phyloP scores from a whole-genome alignment of 2,329 filamentous ascomycete species.

The Moelleriella libera region DNA sequence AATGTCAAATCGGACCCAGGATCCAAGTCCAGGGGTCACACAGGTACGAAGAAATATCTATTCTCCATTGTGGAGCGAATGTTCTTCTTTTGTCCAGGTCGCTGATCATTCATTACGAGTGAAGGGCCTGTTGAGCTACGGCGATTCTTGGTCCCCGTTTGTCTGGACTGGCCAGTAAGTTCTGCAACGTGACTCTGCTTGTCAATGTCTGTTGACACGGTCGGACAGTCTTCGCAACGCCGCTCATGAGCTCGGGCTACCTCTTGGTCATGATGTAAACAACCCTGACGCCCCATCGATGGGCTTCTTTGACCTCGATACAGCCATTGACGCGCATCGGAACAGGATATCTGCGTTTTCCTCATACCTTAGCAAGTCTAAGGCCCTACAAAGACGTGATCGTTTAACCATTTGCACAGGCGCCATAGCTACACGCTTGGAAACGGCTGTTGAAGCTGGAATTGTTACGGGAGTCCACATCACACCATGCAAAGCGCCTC shows the following conservation, averaged over 20 bases:
- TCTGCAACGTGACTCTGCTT: background rate
- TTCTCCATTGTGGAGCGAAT: background rate
- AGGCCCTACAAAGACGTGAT: background rate
- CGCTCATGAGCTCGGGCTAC: background rate
- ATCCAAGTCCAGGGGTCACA: background rate
- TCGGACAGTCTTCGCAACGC: background rate
- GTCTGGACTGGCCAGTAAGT: background rate
- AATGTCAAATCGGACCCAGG: background rate
- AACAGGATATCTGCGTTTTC: background rate
- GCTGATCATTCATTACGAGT: background rate
- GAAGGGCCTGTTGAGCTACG: background rate
- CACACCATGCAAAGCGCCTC: background rate
- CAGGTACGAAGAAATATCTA: background rate
- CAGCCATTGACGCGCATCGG: background rate
- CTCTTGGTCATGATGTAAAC: background rate
- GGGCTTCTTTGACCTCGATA: constrained; percentile 1
- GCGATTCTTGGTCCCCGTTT: background rate
- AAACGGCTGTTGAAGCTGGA: background rate
- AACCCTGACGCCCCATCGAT: background rate
- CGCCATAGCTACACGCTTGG: background rate
- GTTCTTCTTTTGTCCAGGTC: background rate
- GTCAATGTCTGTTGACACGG: background rate
- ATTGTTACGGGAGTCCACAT: background rate
- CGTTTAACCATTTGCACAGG: background rate
- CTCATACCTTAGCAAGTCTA: background rate